Base-by-base conservation (phyloP, 495 filamentous ascomycete species). In the Penicillium mononematosum region DNA sequence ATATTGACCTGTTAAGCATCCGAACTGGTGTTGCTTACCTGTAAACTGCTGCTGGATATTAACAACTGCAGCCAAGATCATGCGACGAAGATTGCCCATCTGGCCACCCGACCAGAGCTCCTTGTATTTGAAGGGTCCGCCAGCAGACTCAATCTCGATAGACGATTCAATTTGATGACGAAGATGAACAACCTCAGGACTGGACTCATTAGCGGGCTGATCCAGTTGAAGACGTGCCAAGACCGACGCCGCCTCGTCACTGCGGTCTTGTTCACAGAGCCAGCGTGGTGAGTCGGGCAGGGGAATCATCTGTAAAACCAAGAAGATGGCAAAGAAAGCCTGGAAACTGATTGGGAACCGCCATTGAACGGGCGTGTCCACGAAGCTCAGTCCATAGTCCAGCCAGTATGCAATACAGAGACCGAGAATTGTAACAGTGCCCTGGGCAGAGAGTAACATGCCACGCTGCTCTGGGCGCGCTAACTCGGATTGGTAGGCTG, bases 281-380 rank as follows among this genome's bases (percentile, higher is more conserved):
- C 81, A 83, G 48, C 79, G 70, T 54, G 85, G 75, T 42, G 80
- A 81, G 64, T 85, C 89, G 5, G 87, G 89, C 1, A 91, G 76
- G 56, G 81, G 81, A 14, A 74, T 66, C 72, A 88, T 85, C 34
- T 81, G 78, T 32, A 81, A 55, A 38, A 81, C 76, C 58, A 85
- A 67, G 42, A 77, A 69, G 57, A 84, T 58, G 27, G 82, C 80
- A 64, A 86, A 84, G 56, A 86, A 64, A 55, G 81, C 79, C 56
- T 86, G 83, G 56, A 85, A 80, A 14, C 78, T 80, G 14, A 86
- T 72, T 0, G 83, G 83, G 49, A 86, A 77, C 27, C 83, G 72
- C 83, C 82, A 84, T 17, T 77, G 73, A 16, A 78, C 65, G 2
- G 75, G 67, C 1, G 78, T 78, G 5, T 70, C 64, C 20, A 76